phyloP scores from a whole-genome alignment of 169 alveolate genomes.

The Cryptosporidium ryanae region DNA sequence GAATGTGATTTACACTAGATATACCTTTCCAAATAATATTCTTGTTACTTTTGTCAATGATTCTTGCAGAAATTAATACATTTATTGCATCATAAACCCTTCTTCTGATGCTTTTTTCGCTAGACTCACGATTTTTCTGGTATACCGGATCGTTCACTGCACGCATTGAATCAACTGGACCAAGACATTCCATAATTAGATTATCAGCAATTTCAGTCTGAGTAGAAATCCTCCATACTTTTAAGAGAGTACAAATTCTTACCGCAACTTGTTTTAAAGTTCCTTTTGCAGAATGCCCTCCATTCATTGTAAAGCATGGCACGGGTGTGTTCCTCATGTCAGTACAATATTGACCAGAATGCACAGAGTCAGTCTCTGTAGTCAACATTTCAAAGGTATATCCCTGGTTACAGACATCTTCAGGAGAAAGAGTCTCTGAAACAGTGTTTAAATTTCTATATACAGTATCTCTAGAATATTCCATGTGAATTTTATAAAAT shows the following conservation, averaged over 20 bases:
- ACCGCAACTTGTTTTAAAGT: conserved; percentile 70
- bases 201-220: conserved; percentile 66
- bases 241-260: conserved; percentile 44
- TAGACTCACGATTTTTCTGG: conserved; percentile 68
- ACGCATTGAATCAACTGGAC: conserved; percentile 40
- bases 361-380: conserved; percentile 61
- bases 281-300: conserved; percentile 18
- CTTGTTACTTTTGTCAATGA: conserved; percentile 79
- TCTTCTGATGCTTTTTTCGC: conserved; percentile 87
- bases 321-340: conserved; percentile 17
- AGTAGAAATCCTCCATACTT: conserved; percentile 69
- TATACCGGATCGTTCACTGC: conserved; percentile 28
- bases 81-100: conserved; percentile 89
- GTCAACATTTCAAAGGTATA: conserved; percentile 69
- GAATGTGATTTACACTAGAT: conserved; percentile 40
- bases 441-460: conserved; percentile 2
- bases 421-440: neutral
- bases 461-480: neutral
- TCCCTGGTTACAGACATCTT: conserved; percentile 10
- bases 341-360: conserved; percentile 2
- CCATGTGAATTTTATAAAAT: conserved; percentile 31
- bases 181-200: conserved; percentile 65
- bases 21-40: conserved; percentile 73
- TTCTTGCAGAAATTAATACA: conserved; percentile 84
- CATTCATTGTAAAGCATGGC: neutral